Percentiles rank a stretch among this genome's conserved stretches.
phyloP scores from a whole-genome alignment of 306 rosid genomes.

The Ochetophila trinervis region DNA sequence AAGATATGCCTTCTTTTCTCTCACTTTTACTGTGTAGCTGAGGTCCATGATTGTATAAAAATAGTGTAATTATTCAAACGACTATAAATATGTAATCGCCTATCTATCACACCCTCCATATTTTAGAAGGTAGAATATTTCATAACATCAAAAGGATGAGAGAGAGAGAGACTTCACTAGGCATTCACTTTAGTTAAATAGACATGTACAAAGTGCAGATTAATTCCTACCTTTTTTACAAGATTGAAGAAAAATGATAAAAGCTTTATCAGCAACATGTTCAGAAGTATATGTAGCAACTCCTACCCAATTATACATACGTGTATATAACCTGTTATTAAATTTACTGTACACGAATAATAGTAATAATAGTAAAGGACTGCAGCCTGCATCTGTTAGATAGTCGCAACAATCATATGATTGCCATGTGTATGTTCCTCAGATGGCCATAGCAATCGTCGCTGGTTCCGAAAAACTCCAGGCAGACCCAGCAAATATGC shows the following conservation, averaged over 20 bases:
- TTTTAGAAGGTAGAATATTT: too few species aligned
- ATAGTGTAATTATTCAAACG: too few species aligned
- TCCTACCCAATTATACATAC: neutral
- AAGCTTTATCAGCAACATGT: neutral
- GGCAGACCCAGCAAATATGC: constrained; percentile 92
- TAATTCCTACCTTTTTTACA: too few species aligned
- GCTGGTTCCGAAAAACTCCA: constrained; percentile 49
- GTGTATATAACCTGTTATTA: neutral
- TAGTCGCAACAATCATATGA: constrained; percentile 30
- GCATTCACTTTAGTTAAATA: too few species aligned
- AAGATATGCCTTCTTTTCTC: too few species aligned
- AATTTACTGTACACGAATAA: neutral
- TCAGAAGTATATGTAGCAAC: constrained; percentile 3
- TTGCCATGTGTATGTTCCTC: constrained; percentile 55
- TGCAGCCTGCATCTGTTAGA: too few species aligned
- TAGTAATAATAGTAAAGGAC: too few species aligned
- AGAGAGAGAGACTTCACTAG: neutral
- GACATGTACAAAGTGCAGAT: neutral
- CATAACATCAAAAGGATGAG: too few species aligned
- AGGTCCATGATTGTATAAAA: too few species aligned
- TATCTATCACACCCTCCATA: too few species aligned
- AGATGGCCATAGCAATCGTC: constrained; percentile 76
- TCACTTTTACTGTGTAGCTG: too few species aligned
- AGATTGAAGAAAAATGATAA: neutral
- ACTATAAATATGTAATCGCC: too few species aligned